Evolutionary conservation across 1,139 yeast species (phyloP).

Genomic region (Pichia sp.): DNA sequence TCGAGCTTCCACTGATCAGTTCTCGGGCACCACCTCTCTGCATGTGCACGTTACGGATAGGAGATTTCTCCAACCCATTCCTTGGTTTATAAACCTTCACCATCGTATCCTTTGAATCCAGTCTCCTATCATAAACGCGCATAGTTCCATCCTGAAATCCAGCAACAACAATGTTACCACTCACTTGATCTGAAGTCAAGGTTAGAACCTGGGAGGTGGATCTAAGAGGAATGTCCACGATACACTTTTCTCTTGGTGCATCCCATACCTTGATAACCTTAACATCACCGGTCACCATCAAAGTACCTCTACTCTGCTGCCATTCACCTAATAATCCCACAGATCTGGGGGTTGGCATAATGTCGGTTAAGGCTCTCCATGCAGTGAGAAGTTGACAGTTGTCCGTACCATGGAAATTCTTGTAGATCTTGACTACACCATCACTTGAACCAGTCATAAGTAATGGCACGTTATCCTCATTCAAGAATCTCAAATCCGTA

Average conservation of each 20-base stretch:
- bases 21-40: conserved; percentile 96
- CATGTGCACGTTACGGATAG: conserved; percentile 82
- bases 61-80: conserved; percentile 33
- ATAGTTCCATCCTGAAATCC: conserved; percentile 94
- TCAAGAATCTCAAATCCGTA: conserved; percentile 77
- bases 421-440: conserved; percentile 83
- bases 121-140: conserved; percentile 83
- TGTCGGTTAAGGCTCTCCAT: conserved; percentile 91
- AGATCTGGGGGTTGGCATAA: conserved; percentile 71
- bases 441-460: conserved; percentile 87
- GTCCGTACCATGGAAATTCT: conserved; percentile 56
- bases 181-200: conserved; percentile 89
- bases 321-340: conserved; percentile 87
- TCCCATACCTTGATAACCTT: conserved; percentile 92
- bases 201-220: conserved; percentile 87
- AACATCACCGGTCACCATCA: conserved; percentile 92
- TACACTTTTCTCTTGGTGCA: conserved; percentile 86
- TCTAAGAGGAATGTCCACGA: conserved; percentile 84
- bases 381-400: conserved; percentile 66
- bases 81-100: conserved; percentile 66
- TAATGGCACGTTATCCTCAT: conserved; percentile 88
- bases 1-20: conserved; percentile 73
- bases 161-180: conserved; percentile 85
- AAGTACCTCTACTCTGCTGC: conserved; percentile 94
- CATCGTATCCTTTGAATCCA: conserved; percentile 81